Conservation (phyloP, 208 protist genomes). For the Trypanosoma theileri region DNA sequence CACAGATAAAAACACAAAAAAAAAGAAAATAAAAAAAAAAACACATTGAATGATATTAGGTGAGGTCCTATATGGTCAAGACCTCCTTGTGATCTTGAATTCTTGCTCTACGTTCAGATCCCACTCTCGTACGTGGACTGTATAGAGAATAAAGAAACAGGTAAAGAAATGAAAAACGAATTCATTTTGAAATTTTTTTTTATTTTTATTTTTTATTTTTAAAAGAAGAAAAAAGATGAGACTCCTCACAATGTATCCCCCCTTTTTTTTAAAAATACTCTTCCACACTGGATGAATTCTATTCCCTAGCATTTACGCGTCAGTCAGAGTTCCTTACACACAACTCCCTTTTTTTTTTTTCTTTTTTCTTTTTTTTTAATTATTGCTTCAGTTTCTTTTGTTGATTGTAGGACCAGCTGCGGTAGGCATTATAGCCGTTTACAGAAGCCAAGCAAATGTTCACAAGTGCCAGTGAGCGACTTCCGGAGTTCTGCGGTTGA, state of each 20-base stretch:
- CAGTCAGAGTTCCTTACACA: too few relatives aligned
- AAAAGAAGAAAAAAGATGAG: too few relatives aligned
- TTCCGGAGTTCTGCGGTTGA: constrained; percentile 88
- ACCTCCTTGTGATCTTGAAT: too few relatives aligned
- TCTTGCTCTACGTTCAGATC: too few relatives aligned
- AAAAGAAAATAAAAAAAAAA: too few relatives aligned
- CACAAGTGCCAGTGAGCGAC: constrained; percentile 74
- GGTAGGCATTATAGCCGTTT: constrained; percentile 87
- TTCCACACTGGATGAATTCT: not conserved
- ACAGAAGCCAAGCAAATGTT: constrained; percentile 83
- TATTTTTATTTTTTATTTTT: not conserved
- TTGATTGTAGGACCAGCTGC: constrained; percentile 50
- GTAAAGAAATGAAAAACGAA: constrained; percentile 3
- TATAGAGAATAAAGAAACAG: not conserved
- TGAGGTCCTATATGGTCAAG: too few relatives aligned
- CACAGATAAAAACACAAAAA: too few relatives aligned
- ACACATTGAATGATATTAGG: too few relatives aligned
- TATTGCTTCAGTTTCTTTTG: constrained; percentile 11
- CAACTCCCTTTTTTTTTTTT: constrained; percentile 25
- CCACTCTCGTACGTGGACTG: too few relatives aligned
- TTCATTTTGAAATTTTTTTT: constrained; percentile 7
- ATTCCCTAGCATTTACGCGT: too few relatives aligned
- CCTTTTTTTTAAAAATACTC: constrained; percentile 2
- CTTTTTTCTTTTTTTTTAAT: constrained; percentile 22
- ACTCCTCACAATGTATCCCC: too few relatives aligned